Evolutionary conservation across 108 stramenopile species (phyloP).

Genomic region (Skeletonema potamos): DNA sequence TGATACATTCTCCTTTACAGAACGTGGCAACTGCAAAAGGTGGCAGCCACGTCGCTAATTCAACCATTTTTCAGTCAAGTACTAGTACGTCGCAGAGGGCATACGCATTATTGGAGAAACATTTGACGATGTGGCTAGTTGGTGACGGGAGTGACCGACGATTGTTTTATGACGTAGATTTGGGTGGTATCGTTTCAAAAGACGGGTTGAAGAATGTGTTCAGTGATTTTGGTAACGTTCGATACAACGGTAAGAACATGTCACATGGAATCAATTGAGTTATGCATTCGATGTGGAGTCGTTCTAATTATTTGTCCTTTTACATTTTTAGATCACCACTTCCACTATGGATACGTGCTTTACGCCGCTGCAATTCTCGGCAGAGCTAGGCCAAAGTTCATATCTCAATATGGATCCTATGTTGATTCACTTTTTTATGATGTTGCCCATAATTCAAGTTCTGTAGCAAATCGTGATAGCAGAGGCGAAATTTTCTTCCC

Average conservation of each 20-base stretch:
- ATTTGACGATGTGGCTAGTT: slow-evolving; percentile 38
- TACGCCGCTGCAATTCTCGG: slow-evolving; percentile 81
- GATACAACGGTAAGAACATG: slow-evolving; percentile 3
- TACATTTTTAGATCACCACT: slow-evolving; percentile 65
- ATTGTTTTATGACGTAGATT: slow-evolving; percentile 39
- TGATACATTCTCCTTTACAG: slow-evolving; percentile 1
- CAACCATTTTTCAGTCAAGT: neutral
- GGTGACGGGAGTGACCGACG: slow-evolving; percentile 21
- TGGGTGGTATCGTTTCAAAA: slow-evolving; percentile 48
- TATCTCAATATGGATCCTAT: slow-evolving; percentile 58
- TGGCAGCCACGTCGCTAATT: neutral
- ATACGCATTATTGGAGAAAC: slow-evolving; percentile 34
- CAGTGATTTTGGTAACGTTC: slow-evolving; percentile 47
- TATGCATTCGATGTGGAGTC: neutral
- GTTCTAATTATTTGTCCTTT: neutral
- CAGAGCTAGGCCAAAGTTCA: slow-evolving; percentile 56
- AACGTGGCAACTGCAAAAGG: slow-evolving; percentile 7
- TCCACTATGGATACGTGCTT: slow-evolving; percentile 72
- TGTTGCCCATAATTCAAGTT: slow-evolving; percentile 68
- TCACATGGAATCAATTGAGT: neutral
- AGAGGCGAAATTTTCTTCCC: slow-evolving; percentile 65
- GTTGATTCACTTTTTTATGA: slow-evolving; percentile 81
- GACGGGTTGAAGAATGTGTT: slow-evolving; percentile 28
- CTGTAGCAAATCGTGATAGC: slow-evolving; percentile 29
- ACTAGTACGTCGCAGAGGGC: slow-evolving; percentile 8